Evolutionary conservation across 176 grass and related monocot genomes (phyloP).

Genomic region (Oryza rufipogon): DNA sequence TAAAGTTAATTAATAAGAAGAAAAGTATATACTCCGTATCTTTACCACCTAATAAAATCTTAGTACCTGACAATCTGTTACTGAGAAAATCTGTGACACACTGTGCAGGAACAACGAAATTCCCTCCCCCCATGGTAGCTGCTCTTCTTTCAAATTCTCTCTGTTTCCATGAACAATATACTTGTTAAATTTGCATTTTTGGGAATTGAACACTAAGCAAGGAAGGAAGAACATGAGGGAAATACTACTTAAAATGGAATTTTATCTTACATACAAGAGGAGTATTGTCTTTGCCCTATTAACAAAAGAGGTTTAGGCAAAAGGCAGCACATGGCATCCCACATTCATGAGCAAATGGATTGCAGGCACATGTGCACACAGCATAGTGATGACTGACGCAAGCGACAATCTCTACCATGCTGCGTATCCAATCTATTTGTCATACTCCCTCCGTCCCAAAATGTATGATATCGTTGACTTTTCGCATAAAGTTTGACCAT

Average conservation of each 20-base stretch:
- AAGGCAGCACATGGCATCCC: background rate
- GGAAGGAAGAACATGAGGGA: background rate
- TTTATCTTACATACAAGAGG: background rate
- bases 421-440: background rate
- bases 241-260: background rate
- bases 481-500: no score
- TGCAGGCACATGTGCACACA: background rate
- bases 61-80: constrained; percentile 83
- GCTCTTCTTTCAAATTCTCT: constrained; percentile 93
- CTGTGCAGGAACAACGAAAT: constrained; percentile 91
- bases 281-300: background rate
- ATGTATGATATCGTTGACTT: no score
- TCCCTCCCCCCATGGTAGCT: constrained; percentile 88
- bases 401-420: background rate
- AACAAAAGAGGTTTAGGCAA: constrained; percentile 8
- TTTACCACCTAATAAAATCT: constrained; percentile 38
- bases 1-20: constrained; percentile 43
- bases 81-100: constrained; percentile 86
- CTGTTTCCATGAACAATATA: constrained; percentile 42
- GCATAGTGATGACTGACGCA: background rate
- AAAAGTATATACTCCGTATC: constrained; percentile 12
- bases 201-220: background rate
- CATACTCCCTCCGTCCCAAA: background rate
- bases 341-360: background rate
- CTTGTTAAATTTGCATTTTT: constrained; percentile 27